Base-by-base conservation (phyloP, 2,329 filamentous ascomycete genomes). In the Catunica adiposa region DNA sequence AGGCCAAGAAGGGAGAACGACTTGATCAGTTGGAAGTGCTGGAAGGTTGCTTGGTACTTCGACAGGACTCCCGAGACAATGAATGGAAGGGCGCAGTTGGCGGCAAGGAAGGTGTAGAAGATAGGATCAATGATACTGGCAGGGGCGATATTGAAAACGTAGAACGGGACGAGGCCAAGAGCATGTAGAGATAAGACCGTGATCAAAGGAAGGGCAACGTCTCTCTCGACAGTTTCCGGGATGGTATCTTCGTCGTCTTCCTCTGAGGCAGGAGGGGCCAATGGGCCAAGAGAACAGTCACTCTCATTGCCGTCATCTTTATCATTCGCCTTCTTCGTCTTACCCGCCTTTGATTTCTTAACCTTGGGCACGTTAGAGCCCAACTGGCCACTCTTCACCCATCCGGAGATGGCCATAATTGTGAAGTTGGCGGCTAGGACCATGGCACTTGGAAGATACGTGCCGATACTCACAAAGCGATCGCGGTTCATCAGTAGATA, bases 361-460 rank as follows among this genome's bases (percentile, higher is more conserved):
- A 20, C 23, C 50, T 52, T 52, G 3, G 50, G 31, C 14, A 15
- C 50, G 2, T 23, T 38, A 14, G 29, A 11, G 20, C 53, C 51
- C 3, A 62, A 56, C 56, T 77, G 77, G 1, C 90, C 90, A 63
- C 87, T 95, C 67, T 86, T 82, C 15, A 96, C 76, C 92, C 92
- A 98, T n/a, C 96, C 73, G 15, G 83, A 83, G 62, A 97, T 90
- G 3, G 90, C 88, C 74, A 90, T 94, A 66, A 98, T 90, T 29
- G 86, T 95, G 65, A 97, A 97, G 67, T 89, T 96, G 46, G 83
- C 85, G 1, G 92, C 92, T 57, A 98, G 77, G 53, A 97, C 71
- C 92, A 98, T 98, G n/a, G 92, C 92, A 62, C 88, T 94, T 0
- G 92, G 92, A 2, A 98, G 76, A 65, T 98, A 98, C 1, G 90